A percentile compares a stretch with the other conserved stretches of the same genome.
Conservation (phyloP, 2,329 filamentous ascomycete species). For the Cordyceps pruinosa region DNA sequence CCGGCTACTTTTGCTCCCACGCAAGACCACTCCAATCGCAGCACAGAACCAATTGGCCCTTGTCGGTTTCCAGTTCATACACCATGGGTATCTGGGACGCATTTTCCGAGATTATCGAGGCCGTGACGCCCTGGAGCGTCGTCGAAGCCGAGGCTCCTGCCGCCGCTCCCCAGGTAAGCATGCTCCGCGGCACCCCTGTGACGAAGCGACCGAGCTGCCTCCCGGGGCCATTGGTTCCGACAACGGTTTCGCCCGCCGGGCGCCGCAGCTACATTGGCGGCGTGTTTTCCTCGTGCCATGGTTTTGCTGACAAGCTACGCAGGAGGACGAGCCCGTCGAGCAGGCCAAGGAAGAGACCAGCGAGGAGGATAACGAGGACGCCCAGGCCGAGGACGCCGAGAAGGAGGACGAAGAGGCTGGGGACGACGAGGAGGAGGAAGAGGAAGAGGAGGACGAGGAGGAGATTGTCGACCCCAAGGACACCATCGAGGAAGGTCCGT, state of each 20-base stretch:
- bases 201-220: constrained; percentile 3
- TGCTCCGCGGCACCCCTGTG: neutral
- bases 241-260: neutral
- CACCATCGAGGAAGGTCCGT: constrained; percentile 82
- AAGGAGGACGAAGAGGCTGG: constrained; percentile 40
- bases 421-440: constrained; percentile 39
- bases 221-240: constrained; percentile 8
- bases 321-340: constrained; percentile 28
- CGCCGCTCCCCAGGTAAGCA: constrained; percentile 52
- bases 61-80: constrained; percentile 32
- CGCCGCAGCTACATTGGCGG: neutral
- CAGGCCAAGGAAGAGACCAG: constrained; percentile 24
- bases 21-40: constrained; percentile 22
- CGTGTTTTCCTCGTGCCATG: neutral
- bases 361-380: constrained; percentile 22
- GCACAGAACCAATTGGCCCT: constrained; percentile 32
- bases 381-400: constrained; percentile 25
- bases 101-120: constrained; percentile 57
- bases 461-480: constrained; percentile 86
- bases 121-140: constrained; percentile 57
- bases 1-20: constrained; percentile 29
- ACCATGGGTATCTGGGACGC: constrained; percentile 63
- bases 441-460: constrained; percentile 57
- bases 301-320: constrained; percentile 11
- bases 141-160: constrained; percentile 62